Evolutionary conservation across 139 green algal genomes (phyloP).

Genomic region (Chlamydomonas sp.): DNA sequence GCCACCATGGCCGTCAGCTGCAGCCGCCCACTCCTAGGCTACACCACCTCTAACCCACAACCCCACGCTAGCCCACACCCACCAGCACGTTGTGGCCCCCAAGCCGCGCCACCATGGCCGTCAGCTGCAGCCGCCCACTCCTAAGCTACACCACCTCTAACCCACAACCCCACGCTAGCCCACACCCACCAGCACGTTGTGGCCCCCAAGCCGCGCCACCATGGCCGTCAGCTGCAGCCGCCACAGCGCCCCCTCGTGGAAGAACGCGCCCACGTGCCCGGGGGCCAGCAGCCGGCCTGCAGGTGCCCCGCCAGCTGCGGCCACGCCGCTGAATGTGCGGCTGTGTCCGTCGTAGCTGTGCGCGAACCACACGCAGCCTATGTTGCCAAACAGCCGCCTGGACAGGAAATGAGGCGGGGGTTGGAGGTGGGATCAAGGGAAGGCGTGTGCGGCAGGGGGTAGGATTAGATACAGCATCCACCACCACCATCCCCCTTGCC

Average conservation of each 20-base stretch:
- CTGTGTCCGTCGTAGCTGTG: background rate
- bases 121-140: background rate
- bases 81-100: background rate
- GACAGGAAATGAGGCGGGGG: background rate
- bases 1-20: constrained; percentile 22
- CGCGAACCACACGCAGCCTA: constrained; percentile 21
- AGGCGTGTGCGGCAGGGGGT: background rate
- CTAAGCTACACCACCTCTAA: background rate
- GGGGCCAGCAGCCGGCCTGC: background rate
- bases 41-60: background rate
- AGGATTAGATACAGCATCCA: background rate
- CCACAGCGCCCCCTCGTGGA: background rate
- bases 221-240: background rate
- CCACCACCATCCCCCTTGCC: no score
- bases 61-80: no score
- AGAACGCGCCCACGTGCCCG: background rate
- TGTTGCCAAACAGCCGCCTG: background rate
- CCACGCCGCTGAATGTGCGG: background rate
- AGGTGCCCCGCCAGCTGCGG: background rate
- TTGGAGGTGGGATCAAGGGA: background rate
- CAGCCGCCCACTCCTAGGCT: background rate
- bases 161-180: background rate
- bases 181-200: no score
- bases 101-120: no score
- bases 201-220: no score